These are phyloP conservation scores for Candida pseudofarinosa DNA, from an alignment of 805 yeast genomes.

Conservation along the genomic window DNA sequence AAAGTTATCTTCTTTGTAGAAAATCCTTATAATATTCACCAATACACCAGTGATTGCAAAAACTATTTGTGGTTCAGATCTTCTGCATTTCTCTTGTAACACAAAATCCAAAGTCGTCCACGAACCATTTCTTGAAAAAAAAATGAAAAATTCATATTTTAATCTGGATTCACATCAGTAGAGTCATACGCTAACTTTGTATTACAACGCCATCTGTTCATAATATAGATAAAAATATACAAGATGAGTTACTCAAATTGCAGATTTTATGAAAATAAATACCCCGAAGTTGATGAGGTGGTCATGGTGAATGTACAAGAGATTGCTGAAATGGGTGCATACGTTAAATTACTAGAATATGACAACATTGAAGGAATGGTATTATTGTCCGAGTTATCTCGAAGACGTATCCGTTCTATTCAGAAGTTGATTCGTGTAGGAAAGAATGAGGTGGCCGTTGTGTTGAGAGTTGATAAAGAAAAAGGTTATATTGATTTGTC, in stretches of 20 bases:
- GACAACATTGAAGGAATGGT: constrained; percentile 99
- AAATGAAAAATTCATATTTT: background rate
- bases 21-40: background rate
- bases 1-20: background rate
- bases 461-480: constrained; percentile 95
- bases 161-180: background rate
- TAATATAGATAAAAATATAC: background rate
- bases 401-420: constrained; percentile 97
- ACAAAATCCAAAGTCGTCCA: constrained; percentile 1
- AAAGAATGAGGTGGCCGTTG: constrained; percentile 96
- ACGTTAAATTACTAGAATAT: constrained; percentile 90
- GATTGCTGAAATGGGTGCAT: constrained; percentile 99
- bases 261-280: constrained; percentile 96
- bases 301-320: constrained; percentile 98
- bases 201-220: background rate
- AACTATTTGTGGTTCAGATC: constrained; percentile 1
- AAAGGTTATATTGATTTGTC: constrained; percentile 97
- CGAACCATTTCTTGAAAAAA: background rate
- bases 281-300: constrained; percentile 97
- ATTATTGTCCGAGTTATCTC: constrained; percentile 86
- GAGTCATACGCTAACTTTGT: background rate
- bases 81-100: background rate
- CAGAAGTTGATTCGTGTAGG: constrained; percentile 98
- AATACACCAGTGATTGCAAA: constrained; percentile 2
- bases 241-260: constrained; percentile 82